Evolutionary conservation across 495 filamentous ascomycete species (phyloP).

Genomic region (Xylaria bambusicola): DNA sequence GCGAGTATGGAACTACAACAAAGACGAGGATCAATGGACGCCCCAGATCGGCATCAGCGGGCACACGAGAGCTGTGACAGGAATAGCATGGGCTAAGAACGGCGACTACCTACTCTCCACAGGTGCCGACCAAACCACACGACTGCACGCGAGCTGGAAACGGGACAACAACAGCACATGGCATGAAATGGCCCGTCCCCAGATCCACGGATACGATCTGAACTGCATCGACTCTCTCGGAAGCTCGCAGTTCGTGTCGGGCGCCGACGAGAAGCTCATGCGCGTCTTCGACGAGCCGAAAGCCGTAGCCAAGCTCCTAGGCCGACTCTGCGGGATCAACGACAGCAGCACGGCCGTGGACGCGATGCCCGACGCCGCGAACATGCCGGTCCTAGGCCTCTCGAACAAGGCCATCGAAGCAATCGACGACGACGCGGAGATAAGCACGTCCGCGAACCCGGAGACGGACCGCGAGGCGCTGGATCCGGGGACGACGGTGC

Average conservation of each 20-base stretch:
- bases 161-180: conserved; percentile 55
- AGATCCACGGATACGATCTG: conserved; percentile 97
- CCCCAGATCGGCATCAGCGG: conserved; percentile 79
- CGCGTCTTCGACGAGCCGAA: conserved; percentile 92
- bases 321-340: conserved; percentile 63
- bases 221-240: conserved; percentile 85
- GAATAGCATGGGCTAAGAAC: conserved; percentile 78
- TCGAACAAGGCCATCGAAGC: conserved; percentile 89
- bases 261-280: conserved; percentile 97
- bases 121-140: conserved; percentile 90
- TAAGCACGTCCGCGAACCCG: conserved; percentile 36
- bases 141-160: conserved; percentile 85
- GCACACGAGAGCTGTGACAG: conserved; percentile 77
- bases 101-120: conserved; percentile 88
- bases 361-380: conserved; percentile 78
- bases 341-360: conserved; percentile 34
- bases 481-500: conserved; percentile 43
- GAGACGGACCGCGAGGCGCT: conserved; percentile 41
- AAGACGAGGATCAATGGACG: conserved; percentile 63
- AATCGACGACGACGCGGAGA: conserved; percentile 48
- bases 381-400: conserved; percentile 90
- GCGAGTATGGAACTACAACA: conserved; percentile 70
- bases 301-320: conserved; percentile 73
- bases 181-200: conserved; percentile 94
- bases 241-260: conserved; percentile 76